phyloP scores from a whole-genome alignment of 352 stramenopile genomes.

The Peronospora destructor region DNA sequence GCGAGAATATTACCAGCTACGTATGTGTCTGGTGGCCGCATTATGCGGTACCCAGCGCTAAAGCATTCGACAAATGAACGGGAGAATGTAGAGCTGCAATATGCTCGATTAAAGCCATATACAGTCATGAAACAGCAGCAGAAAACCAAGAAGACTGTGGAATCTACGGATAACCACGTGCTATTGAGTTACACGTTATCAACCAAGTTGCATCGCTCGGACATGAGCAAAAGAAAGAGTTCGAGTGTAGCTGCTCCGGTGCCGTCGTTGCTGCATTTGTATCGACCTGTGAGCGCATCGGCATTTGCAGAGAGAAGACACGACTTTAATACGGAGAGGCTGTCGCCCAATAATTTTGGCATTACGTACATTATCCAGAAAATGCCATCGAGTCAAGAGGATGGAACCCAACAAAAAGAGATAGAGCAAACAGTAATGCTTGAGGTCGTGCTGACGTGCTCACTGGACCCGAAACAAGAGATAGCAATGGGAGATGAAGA shows the following conservation, averaged over 20 bases:
- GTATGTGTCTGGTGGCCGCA: constrained; percentile 36
- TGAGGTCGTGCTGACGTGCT: constrained; percentile 56
- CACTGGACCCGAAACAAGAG: constrained; percentile 20
- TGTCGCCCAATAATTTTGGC: constrained; percentile 42
- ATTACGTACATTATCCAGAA: constrained; percentile 76
- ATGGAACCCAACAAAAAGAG: constrained; percentile 2
- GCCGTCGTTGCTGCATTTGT: constrained; percentile 59
- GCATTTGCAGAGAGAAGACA: constrained; percentile 28
- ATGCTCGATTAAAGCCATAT: constrained; percentile 39
- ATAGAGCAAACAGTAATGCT: constrained; percentile 34
- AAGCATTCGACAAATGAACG: constrained; percentile 56
- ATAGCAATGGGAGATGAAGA: constrained; percentile 5
- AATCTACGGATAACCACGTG: constrained; percentile 42
- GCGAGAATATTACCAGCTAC: constrained; percentile 36
- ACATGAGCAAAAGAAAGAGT: constrained; percentile 32
- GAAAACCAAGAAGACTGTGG: constrained; percentile 3
- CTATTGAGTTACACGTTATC: constrained; percentile 56
- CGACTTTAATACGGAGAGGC: constrained; percentile 32
- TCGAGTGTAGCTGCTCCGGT: constrained; percentile 22
- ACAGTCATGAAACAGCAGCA: constrained; percentile 8
- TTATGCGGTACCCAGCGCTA: constrained; percentile 41
- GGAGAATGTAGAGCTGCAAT: constrained; percentile 54
- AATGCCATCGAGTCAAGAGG: neutral
- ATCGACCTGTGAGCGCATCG: constrained; percentile 38
- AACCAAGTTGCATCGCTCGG: constrained; percentile 50